Base-by-base conservation (phyloP, 176 grass and related monocot species). In the Oropetium thomaeum region DNA sequence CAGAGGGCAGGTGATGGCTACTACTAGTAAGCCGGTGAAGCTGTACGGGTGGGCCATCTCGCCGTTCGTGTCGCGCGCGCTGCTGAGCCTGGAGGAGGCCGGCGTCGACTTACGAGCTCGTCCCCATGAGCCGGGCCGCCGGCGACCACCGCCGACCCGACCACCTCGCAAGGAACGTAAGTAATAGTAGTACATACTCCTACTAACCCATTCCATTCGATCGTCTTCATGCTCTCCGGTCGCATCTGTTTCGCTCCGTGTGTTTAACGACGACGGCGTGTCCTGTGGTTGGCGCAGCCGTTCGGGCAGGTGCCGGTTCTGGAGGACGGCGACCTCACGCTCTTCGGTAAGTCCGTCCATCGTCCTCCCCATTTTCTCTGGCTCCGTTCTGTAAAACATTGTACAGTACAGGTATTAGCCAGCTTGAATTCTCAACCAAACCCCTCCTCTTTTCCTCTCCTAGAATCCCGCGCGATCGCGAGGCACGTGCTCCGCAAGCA, bases 31-130 rank as follows among this genome's bases (percentile, higher is more conserved):
- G 75, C 29, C 17, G 3, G 43, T 71, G 59, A 92, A 85, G 68
- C 20, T 92, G 42, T 85, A 85, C 63, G 89, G 85, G 40, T 54
- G 16, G 80, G 16, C 75, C 22, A 60, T 39, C 76, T 79, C 90
- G 52, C 78, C 87, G 70, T 76, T 76, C 79, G 87, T 80, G 55
- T 72, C 73, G 45, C 71, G 61, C 7, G 71, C 79, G 65, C 58
- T 93, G 57, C 64, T 87, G 44, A 62, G 75, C 80, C 80, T 93
- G 59, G 83, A 87, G 90, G 87, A 93, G 83, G 87, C 84, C 52
- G 86, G 75, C 35, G 86, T 73, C 3, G 58, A 81, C 20, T 86
- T 86, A 89, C 40, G 53, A 87, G 28, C 28, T 84, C 64, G 83
- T 89, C 7, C 19, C 83, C 20, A 80, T 86, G 55, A 70, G 17